phyloP scores from a whole-genome alignment of 495 filamentous ascomycete species.

The Tuber aestivum region DNA sequence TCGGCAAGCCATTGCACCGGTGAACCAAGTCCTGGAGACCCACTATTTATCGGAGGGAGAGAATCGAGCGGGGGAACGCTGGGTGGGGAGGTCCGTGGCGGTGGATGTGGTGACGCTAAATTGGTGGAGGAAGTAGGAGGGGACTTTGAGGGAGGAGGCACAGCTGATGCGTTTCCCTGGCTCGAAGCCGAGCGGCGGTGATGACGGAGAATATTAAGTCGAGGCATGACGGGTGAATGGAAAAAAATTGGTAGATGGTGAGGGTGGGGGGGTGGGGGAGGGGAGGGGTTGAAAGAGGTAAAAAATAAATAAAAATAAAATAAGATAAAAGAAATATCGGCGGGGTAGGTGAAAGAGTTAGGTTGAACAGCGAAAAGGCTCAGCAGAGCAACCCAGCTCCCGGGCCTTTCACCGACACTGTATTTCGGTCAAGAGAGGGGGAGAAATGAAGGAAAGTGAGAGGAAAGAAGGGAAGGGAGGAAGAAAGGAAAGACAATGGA shows the following conservation, averaged over 20 bases:
- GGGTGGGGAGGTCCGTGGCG: conserved; percentile 24
- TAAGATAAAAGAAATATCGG: too few relatives aligned
- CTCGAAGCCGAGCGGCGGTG: conserved; percentile 31
- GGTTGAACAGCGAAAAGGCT: not conserved
- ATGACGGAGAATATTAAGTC: conserved; percentile 37
- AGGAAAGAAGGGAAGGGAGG: not conserved
- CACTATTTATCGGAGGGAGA: conserved; percentile 26
- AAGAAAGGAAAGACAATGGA: not conserved
- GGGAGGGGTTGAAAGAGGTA: not conserved
- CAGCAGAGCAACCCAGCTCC: not conserved
- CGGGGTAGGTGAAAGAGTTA: not conserved
- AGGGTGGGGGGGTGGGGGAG: not conserved
- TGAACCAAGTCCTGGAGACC: conserved; percentile 31
- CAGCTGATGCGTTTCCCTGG: conserved; percentile 7
- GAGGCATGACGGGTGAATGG: conserved; percentile 22
- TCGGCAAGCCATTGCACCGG: conserved; percentile 33
- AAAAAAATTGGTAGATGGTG: not conserved
- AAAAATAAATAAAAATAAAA: not conserved
- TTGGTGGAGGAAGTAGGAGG: conserved; percentile 5
- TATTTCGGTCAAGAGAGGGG: not conserved
- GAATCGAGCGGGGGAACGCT: conserved; percentile 9
- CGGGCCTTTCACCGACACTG: not conserved
- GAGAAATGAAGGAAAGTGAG: not conserved
- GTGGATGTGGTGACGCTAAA: conserved; percentile 11
- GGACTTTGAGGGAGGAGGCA: not conserved